Evolutionary conservation across 2,329 filamentous ascomycete genomes (phyloP), one percentile per base, ranked within the genome.

Genomic region (Beauveria pseudobassiana): DNA sequence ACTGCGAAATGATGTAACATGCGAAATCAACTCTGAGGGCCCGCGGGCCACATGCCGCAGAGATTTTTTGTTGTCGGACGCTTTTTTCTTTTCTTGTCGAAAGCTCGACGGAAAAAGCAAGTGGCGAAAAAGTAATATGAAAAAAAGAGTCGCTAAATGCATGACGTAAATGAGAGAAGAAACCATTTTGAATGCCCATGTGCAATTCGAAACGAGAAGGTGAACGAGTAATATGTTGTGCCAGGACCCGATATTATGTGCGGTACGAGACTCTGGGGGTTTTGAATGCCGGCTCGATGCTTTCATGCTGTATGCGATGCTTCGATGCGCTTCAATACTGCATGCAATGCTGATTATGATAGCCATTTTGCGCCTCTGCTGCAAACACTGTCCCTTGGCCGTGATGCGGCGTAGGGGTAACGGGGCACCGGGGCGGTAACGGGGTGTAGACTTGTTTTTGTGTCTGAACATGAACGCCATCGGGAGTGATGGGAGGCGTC

Each of bases 401-500:
- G 65, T 77, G 73, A 66, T 77, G 75, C 24, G 84, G 84, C 20
- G 84, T 85, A 12, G 85, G 85, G 2, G 85, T 88, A 49, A 87
- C 82, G 0, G 85, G 85, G 67, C 84, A 86, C 60, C 84, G 78
- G 24, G 81, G 79, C 20, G 81, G 78, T 34, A 80, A 59, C 26
- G 75, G 28, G 18, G 49, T 72, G 66, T 82, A 81, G 3, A 68
- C 70, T 56, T 83, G 81, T 69, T 81, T 81, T 55, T 74, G 72
- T 68, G 75, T 73, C 53, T 76, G 73, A 42, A 43, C 86, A 67
- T 77, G 79, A 57, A 82, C 79, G 8, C 85, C 84, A 64, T 93
- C 90, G 5, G 91, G 91, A 0, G 91, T 95, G 71, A 95, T 93
- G 1, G 91, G 91, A 28, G 91, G 91, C 18, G 91, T 95, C 67